Conservation (phyloP, 2,329 filamentous ascomycete genomes). For the Cladosporium sphaerospermum region DNA sequence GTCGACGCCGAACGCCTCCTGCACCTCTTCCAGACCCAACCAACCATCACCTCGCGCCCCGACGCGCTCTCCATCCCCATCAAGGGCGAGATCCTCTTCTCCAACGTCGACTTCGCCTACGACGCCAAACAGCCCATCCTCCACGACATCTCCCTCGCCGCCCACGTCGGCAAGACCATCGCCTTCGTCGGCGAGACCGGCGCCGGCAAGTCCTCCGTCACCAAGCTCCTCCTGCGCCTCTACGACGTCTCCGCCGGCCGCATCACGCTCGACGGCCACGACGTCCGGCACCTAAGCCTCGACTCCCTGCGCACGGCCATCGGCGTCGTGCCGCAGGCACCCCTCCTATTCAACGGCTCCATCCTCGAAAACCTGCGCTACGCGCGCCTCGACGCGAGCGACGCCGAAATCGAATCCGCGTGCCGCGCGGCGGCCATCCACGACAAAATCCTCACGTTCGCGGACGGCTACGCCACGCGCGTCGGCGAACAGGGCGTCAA, state of each 20-base stretch:
- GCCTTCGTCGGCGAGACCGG: conserved; percentile 57
- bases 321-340: conserved; percentile 60
- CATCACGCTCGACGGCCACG: conserved; percentile 54
- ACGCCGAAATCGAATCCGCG: conserved; percentile 54
- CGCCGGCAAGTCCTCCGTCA: conserved; percentile 56
- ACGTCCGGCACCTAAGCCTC: conserved; percentile 54
- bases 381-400: conserved; percentile 54
- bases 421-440: conserved; percentile 59
- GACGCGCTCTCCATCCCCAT: conserved; percentile 42
- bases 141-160: conserved; percentile 43
- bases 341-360: conserved; percentile 57
- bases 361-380: conserved; percentile 62
- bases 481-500: conserved; percentile 75
- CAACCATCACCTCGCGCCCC: conserved; percentile 47
- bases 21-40: conserved; percentile 52
- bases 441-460: conserved; percentile 56
- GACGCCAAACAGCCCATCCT: conserved; percentile 48
- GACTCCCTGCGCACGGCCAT: conserved; percentile 53
- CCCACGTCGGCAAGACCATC: conserved; percentile 49
- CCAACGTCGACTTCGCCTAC: conserved; percentile 51
- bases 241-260: conserved; percentile 52
- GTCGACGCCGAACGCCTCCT: conserved; percentile 60
- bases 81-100: conserved; percentile 48
- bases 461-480: conserved; percentile 63
- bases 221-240: conserved; percentile 56